Percentiles rank a stretch among this genome's conserved stretches.
phyloP scores from a whole-genome alignment of 352 stramenopile species.

The Pythium grandisporangium region DNA sequence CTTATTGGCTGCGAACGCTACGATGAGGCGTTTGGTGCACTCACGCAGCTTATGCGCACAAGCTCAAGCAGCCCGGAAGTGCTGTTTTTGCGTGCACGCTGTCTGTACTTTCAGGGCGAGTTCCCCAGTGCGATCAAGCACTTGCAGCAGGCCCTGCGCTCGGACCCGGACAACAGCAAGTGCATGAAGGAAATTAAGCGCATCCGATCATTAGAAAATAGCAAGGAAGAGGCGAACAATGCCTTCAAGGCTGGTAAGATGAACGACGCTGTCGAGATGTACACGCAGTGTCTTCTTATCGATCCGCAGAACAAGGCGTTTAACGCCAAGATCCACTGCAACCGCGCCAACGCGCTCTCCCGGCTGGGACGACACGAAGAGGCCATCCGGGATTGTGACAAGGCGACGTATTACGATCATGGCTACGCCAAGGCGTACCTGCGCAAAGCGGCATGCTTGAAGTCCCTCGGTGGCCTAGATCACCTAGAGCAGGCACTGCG shows the following conservation, averaged over 20 bases:
- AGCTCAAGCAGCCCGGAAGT: constrained; percentile 78
- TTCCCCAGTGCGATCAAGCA: constrained; percentile 91
- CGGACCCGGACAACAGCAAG: constrained; percentile 86
- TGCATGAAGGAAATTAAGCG: constrained; percentile 85
- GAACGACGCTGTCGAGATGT: constrained; percentile 80
- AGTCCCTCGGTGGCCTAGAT: constrained; percentile 70
- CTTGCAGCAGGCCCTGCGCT: constrained; percentile 84
- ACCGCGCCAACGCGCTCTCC: constrained; percentile 83
- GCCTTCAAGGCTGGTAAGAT: constrained; percentile 82
- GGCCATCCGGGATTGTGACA: constrained; percentile 85
- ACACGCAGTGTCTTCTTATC: constrained; percentile 80
- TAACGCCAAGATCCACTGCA: constrained; percentile 92
- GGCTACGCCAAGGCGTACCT: constrained; percentile 89
- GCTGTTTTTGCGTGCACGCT: constrained; percentile 79
- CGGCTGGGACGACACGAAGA: constrained; percentile 79
- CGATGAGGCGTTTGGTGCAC: constrained; percentile 71
- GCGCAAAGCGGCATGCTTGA: constrained; percentile 72
- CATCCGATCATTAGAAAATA: constrained; percentile 75
- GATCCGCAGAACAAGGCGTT: constrained; percentile 88
- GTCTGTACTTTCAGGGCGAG: constrained; percentile 90
- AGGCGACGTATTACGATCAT: constrained; percentile 86
- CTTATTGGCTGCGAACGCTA: constrained; percentile 74
- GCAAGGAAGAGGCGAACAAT: constrained; percentile 87
- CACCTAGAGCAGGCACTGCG: constrained; percentile 86
- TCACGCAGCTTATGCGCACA: constrained; percentile 80